Evolutionary conservation across 768 basidiomycete genomes (phyloP).

Genomic region (Terana coerulea): DNA sequence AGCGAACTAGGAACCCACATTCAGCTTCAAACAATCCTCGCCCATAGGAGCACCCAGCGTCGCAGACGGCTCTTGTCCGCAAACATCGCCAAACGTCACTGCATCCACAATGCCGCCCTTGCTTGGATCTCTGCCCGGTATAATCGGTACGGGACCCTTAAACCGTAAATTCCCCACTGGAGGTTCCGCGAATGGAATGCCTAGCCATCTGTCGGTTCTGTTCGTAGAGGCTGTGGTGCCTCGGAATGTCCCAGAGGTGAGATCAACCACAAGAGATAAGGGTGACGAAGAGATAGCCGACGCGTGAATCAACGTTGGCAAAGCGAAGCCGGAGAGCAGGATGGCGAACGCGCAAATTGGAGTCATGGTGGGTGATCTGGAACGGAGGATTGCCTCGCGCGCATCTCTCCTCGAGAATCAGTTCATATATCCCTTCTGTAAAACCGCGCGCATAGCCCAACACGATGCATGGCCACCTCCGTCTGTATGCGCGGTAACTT

Average conservation of each 20-base stretch:
- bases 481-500: too few species aligned
- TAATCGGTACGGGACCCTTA: slow-evolving; percentile 46
- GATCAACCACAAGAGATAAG: slow-evolving; percentile 31
- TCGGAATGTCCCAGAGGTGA: slow-evolving; percentile 44
- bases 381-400: too few species aligned
- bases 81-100: slow-evolving; percentile 50
- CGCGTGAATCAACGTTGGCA: too few species aligned
- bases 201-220: slow-evolving; percentile 49
- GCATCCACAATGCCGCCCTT: slow-evolving; percentile 26
- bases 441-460: too few species aligned
- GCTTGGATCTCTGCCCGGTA: slow-evolving; percentile 4
- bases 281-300: too few species aligned
- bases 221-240: slow-evolving; percentile 29
- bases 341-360: too few species aligned
- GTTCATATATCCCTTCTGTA: too few species aligned
- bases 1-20: slow-evolving; percentile 35
- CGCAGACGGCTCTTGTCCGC: slow-evolving; percentile 41
- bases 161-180: slow-evolving; percentile 55
- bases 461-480: too few species aligned
- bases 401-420: too few species aligned
- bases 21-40: slow-evolving; percentile 53
- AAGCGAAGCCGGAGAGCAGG: too few species aligned
- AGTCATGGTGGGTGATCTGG: too few species aligned
- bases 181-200: slow-evolving; percentile 53
- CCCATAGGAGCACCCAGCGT: slow-evolving; percentile 41